Evolutionary conservation across 768 basidiomycete species (phyloP).

Genomic region (Clitopilus passeckerianus): DNA sequence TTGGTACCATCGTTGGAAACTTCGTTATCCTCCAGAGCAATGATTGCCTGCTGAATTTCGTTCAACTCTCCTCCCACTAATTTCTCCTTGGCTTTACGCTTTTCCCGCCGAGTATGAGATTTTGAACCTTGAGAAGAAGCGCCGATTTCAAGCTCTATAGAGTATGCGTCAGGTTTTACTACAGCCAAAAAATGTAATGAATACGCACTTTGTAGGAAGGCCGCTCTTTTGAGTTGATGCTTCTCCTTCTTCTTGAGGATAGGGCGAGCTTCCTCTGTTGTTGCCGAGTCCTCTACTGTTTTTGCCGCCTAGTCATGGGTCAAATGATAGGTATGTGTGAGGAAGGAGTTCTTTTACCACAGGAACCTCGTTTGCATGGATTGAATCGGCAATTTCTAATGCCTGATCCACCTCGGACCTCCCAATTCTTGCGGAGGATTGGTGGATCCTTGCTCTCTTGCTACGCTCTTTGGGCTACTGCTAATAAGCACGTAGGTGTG

Average conservation of each 20-base stretch:
- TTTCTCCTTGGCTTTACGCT: constrained; percentile 64
- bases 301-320: constrained; percentile 29
- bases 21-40: constrained; percentile 39
- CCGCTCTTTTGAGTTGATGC: constrained; percentile 57
- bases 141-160: neutral
- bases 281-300: constrained; percentile 35
- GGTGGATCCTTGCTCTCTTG: constrained; percentile 40
- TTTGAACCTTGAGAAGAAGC: constrained; percentile 63
- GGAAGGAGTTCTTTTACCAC: no score
- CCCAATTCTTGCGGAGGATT: constrained; percentile 42
- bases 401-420: constrained; percentile 49
- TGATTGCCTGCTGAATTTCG: constrained; percentile 50
- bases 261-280: neutral
- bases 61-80: constrained; percentile 40
- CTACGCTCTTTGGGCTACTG: constrained; percentile 35
- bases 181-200: neutral
- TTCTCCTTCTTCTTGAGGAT: constrained; percentile 61
- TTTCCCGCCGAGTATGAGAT: constrained; percentile 65
- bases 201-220: constrained; percentile 59
- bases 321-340: constrained; percentile 25
- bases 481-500: neutral
- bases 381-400: constrained; percentile 16
- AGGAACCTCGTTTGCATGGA: no score
- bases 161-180: neutral
- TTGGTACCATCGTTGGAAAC: constrained; percentile 11